phyloP scores from a whole-genome alignment of 2,329 filamentous ascomycete species.

The Ascochyta fabae region DNA sequence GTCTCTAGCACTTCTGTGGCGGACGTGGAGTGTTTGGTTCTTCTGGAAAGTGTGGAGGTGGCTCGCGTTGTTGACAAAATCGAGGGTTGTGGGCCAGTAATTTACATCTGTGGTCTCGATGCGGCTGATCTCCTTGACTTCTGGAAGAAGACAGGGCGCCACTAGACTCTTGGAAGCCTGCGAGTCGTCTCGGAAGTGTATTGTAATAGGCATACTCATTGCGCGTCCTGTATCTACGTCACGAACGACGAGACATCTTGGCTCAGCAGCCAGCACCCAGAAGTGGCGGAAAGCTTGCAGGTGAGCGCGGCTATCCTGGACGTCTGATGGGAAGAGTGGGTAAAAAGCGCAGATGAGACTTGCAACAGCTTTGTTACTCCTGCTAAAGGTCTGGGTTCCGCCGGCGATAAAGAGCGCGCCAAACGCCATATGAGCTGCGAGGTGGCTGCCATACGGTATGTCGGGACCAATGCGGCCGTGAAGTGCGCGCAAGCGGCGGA shows the following conservation, averaged over 20 bases:
- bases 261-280: conserved; percentile 92
- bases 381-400: conserved; percentile 89
- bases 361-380: conserved; percentile 84
- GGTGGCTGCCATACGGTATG: conserved; percentile 89
- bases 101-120: conserved; percentile 68
- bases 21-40: conserved; percentile 77
- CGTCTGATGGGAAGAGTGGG: conserved; percentile 84
- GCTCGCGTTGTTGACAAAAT: conserved; percentile 69
- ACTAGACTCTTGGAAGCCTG: conserved; percentile 42
- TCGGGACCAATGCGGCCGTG: conserved; percentile 86
- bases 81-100: conserved; percentile 83
- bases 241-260: conserved; percentile 84
- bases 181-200: conserved; percentile 63
- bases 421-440: conserved; percentile 90
- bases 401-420: conserved; percentile 90
- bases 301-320: conserved; percentile 93
- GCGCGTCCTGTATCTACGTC: conserved; percentile 85
- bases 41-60: conserved; percentile 69
- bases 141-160: conserved; percentile 67
- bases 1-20: conserved; percentile 66
- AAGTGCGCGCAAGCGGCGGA: conserved; percentile 83
- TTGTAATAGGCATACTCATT: conserved; percentile 72
- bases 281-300: conserved; percentile 96
- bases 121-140: conserved; percentile 66
- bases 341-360: conserved; percentile 91